Evolutionary conservation across 768 basidiomycete genomes (phyloP), one percentile per base, ranked within the genome.

Genomic region (Cystobasidium onofrii): DNA sequence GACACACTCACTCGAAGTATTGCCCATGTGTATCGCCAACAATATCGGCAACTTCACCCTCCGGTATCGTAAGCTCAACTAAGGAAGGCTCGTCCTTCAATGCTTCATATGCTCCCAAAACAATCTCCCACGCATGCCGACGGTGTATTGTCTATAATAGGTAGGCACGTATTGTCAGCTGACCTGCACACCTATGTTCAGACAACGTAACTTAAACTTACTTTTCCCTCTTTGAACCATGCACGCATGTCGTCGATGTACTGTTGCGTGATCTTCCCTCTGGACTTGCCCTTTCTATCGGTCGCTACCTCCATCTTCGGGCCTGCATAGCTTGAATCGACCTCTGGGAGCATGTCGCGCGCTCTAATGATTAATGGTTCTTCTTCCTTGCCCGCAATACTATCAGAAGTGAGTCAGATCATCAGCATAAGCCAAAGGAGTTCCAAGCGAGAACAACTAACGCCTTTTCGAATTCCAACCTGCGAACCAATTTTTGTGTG

Each of bases 61-160:
- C 88, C 31, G 85, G 84, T 27, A 99, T 81, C 63, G 85, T 82
- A 27, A 94, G 84, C 64, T 89, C 86, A 18, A 94, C 91, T 78
- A 99, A 77, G 76, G 88, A 92, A 74, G 89, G 87, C 78, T 93
- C 91, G 77, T 88, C 85, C 18, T 84, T 83, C 78, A 98, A 88
- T 23, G 86, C 83, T 23, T 86, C 85, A 80, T 90, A 86, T 75
- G 91, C 92, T 12, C 90, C 92, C 18, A 99, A 84, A 27, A 93
- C 85, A 77, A 99, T 97, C 82, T 98, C 92, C 94, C 92, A 97
- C 31, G 89, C 92, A 74, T 92, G 89, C 81, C 94, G 85, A 81
- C 67, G 33, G n/a, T 52, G 27, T 57, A 71, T 71, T 17, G 54
- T 60, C 69, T 60, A 29, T 12, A 7, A 6, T 20, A 12, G 20